Evolutionary conservation across 2,329 filamentous ascomycete genomes (phyloP).

Genomic region (Colletotrichum euphorbiae): DNA sequence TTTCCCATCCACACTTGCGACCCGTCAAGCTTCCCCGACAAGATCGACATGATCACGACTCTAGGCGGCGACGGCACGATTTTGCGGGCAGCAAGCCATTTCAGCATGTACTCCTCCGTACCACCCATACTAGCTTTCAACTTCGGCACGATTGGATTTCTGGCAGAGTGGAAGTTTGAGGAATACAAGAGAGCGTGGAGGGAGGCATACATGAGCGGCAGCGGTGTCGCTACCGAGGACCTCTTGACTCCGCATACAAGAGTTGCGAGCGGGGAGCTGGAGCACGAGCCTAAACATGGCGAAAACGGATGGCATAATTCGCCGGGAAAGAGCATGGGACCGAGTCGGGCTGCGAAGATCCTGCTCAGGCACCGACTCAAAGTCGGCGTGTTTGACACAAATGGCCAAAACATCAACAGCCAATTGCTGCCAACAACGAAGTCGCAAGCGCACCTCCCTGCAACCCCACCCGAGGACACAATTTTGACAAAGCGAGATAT

Average conservation of each 20-base stretch:
- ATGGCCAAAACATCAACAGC: slow-evolving; percentile 70
- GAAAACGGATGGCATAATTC: slow-evolving; percentile 74
- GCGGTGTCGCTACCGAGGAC: slow-evolving; percentile 61
- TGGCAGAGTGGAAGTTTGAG: slow-evolving; percentile 95
- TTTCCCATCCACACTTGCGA: slow-evolving; percentile 77
- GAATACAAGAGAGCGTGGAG: slow-evolving; percentile 94
- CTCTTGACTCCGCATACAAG: slow-evolving; percentile 55
- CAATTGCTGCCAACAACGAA: slow-evolving; percentile 58
- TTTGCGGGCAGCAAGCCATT: slow-evolving; percentile 78
- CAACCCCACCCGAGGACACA: slow-evolving; percentile 42
- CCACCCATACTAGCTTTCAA: slow-evolving; percentile 95
- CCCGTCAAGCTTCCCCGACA: slow-evolving; percentile 72
- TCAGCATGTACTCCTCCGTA: slow-evolving; percentile 82
- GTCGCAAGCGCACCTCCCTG: slow-evolving; percentile 49
- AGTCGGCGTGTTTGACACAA: slow-evolving; percentile 82
- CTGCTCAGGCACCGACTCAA: slow-evolving; percentile 88
- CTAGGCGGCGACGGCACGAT: slow-evolving; percentile 95
- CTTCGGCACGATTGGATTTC: slow-evolving; percentile 94
- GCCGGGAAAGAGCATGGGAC: slow-evolving; percentile 84
- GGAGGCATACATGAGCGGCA: slow-evolving; percentile 87
- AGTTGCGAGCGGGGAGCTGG: slow-evolving; percentile 46
- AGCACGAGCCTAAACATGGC: slow-evolving; percentile 41
- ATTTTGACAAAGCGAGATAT: slow-evolving; percentile 30
- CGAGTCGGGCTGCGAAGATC: slow-evolving; percentile 79
- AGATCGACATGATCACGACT: slow-evolving; percentile 89